Evolutionary conservation across 805 yeast species (phyloP).

Genomic region (Candida gorgasii): DNA sequence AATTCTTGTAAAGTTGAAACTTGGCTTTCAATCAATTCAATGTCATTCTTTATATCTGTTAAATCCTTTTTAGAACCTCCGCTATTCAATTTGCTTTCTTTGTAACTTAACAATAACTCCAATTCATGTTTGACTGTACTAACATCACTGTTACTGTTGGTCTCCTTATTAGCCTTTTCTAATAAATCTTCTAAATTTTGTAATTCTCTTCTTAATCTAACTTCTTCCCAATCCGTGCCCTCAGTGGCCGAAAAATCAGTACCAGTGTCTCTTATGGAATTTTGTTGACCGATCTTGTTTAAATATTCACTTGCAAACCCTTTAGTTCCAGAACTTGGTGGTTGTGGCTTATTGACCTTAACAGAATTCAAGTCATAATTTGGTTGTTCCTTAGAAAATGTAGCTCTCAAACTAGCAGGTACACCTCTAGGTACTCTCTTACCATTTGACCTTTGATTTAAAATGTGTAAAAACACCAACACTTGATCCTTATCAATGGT

Average conservation of each 20-base stretch:
- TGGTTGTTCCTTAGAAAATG: constrained; percentile 83
- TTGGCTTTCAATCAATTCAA: constrained; percentile 74
- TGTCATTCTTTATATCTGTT: constrained; percentile 57
- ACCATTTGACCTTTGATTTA: constrained; percentile 85
- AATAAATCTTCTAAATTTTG: constrained; percentile 71
- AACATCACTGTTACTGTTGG: constrained; percentile 23
- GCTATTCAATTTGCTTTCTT: constrained; percentile 53
- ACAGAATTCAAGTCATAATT: constrained; percentile 57
- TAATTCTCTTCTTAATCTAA: constrained; percentile 75
- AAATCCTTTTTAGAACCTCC: constrained; percentile 31
- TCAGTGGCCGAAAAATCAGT: constrained; percentile 71
- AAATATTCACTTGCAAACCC: constrained; percentile 58
- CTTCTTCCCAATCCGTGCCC: constrained; percentile 94
- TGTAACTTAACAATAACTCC: constrained; percentile 79
- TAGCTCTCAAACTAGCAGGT: constrained; percentile 89
- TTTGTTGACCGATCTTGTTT: constrained; percentile 55
- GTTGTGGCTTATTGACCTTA: constrained; percentile 29
- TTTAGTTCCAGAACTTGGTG: constrained; percentile 18
- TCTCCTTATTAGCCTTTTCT: constrained; percentile 44
- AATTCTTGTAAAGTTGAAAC: constrained; percentile 72
- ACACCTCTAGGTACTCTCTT: constrained; percentile 88
- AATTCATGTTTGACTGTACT: constrained; percentile 57
- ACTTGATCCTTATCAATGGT: constrained; percentile 94
- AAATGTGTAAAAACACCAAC: constrained; percentile 82
- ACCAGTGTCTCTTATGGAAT: constrained; percentile 41